phyloP scores from a whole-genome alignment of 805 yeast species.

The Naumovozyma baii region DNA sequence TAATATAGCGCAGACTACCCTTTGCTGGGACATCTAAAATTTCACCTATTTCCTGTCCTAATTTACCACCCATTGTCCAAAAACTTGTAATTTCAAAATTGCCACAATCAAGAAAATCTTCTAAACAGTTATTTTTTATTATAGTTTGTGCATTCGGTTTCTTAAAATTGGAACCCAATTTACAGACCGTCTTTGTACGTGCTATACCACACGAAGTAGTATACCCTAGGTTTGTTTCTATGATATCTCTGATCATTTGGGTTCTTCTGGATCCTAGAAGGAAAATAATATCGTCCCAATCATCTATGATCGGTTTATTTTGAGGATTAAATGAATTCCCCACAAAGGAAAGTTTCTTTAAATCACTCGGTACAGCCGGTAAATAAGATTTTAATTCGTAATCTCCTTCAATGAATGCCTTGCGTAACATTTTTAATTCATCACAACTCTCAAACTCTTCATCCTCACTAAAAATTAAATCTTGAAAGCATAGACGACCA shows the following conservation, averaged over 20 bases:
- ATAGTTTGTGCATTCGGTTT: conserved; percentile 87
- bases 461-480: conserved; percentile 24
- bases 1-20: conserved; percentile 40
- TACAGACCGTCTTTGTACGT: conserved; percentile 67
- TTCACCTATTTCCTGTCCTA: conserved; percentile 52
- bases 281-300: conserved; percentile 78
- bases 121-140: conserved; percentile 41
- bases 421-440: conserved; percentile 7
- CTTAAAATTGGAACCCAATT: conserved; percentile 72
- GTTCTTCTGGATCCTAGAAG: conserved; percentile 58
- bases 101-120: conserved; percentile 40
- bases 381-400: conserved; percentile 18
- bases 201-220: conserved; percentile 88
- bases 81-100: conserved; percentile 62
- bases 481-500: conserved; percentile 50
- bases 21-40: conserved; percentile 43
- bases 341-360: conserved; percentile 14
- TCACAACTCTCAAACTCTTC: neutral
- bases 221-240: conserved; percentile 53
- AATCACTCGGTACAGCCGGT: conserved; percentile 19
- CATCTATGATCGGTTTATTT: conserved; percentile 23
- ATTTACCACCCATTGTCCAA: conserved; percentile 87
- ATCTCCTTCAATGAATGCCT: conserved; percentile 15
- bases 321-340: conserved; percentile 15
- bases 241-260: conserved; percentile 41